Conservation (phyloP, 192 early-diverging fungal species). For the Allomyces arbusculus region DNA sequence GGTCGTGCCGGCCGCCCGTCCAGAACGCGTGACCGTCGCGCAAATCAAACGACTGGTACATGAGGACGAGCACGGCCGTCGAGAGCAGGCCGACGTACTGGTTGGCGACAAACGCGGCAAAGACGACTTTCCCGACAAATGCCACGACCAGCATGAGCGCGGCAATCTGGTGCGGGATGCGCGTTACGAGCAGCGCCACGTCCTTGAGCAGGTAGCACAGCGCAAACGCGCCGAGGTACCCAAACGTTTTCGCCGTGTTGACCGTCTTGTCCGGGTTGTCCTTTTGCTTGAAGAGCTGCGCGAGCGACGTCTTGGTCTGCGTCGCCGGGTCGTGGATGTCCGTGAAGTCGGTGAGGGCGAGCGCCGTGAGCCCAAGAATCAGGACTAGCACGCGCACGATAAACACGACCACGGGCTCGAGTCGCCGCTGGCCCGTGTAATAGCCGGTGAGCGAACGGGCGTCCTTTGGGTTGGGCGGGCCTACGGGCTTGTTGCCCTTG, state of each 20-base stretch:
- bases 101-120: no score
- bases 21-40: neutral
- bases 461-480: no score
- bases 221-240: neutral
- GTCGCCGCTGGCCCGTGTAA: no score
- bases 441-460: no score
- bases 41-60: neutral
- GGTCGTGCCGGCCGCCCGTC: neutral
- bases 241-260: neutral
- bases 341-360: no score
- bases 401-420: no score
- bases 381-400: neutral
- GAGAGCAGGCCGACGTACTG: neutral
- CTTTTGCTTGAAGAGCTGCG: no score
- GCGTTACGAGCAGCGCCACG: neutral
- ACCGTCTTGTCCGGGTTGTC: no score
- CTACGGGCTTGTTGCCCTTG: neutral
- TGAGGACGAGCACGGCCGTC: neutral
- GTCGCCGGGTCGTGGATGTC: no score
- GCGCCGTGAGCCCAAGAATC: neutral
- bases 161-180: neutral
- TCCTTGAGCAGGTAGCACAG: neutral
- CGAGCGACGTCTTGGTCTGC: no score
- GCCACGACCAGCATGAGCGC: neutral
- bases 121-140: neutral